phyloP scores from a whole-genome alignment of 768 basidiomycete genomes.

The Hericium rajendrae region DNA sequence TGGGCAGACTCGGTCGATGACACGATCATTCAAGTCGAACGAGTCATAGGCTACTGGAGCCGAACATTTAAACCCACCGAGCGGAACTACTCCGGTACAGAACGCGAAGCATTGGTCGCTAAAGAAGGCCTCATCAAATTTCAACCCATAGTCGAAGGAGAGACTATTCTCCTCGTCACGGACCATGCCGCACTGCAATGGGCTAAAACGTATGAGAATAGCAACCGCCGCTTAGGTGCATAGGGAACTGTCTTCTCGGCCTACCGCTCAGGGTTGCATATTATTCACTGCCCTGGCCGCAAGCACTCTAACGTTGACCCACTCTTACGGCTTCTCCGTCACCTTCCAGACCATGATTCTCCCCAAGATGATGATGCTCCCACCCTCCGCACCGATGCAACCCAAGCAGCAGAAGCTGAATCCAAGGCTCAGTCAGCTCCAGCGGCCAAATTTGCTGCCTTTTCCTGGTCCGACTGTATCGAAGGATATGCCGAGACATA shows the following conservation, averaged over 20 bases:
- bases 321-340: slow-evolving; percentile 11
- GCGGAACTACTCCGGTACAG: slow-evolving; percentile 27
- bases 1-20: slow-evolving; percentile 10
- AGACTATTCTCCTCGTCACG: slow-evolving; percentile 18
- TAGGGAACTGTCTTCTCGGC: slow-evolving; percentile 27
- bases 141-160: slow-evolving; percentile 28
- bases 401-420: neutral
- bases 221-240: slow-evolving; percentile 17
- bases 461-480: neutral
- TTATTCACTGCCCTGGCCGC: slow-evolving; percentile 24
- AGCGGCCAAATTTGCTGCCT: neutral
- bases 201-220: slow-evolving; percentile 17
- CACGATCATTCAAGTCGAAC: slow-evolving; percentile 12
- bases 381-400: neutral
- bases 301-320: slow-evolving; percentile 26
- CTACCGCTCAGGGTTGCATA: slow-evolving; percentile 19
- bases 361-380: neutral
- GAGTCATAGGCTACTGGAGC: slow-evolving; percentile 17
- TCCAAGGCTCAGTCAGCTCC: neutral
- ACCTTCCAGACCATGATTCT: neutral
- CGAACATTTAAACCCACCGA: slow-evolving; percentile 9
- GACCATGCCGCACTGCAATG: slow-evolving; percentile 20
- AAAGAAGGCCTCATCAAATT: slow-evolving; percentile 31
- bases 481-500: neutral
- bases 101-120: slow-evolving; percentile 28